Conservation (phyloP, 371 early-diverging fungal genomes). For the Haplosporangium sp. region DNA sequence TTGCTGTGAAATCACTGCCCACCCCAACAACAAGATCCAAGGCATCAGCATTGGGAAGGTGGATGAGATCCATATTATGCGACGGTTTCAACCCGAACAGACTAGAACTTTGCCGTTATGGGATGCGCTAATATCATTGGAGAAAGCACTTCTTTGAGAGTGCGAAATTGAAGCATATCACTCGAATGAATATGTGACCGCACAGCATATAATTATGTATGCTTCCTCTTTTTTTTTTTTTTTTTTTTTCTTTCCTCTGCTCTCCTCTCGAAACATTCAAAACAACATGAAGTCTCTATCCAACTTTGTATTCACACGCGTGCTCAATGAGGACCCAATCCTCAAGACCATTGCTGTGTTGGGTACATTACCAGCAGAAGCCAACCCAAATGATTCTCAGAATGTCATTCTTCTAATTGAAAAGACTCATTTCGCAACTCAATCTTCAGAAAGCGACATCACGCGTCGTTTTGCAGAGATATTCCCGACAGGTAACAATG, state of each 20-base stretch:
- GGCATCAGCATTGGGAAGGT: no score
- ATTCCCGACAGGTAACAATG: slow-evolving; percentile 61
- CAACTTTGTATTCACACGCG: slow-evolving; percentile 29
- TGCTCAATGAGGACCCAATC: slow-evolving; percentile 52
- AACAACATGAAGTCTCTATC: slow-evolving; percentile 35
- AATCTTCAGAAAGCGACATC: slow-evolving; percentile 53
- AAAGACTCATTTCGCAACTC: slow-evolving; percentile 63
- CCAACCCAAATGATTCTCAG: background rate
- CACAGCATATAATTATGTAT: background rate
- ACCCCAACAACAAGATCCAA: no score
- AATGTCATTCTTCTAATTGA: slow-evolving; percentile 62
- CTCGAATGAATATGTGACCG: no score
- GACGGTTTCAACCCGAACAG: no score
- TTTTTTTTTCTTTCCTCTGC: background rate
- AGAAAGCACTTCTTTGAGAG: no score
- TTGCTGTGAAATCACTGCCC: no score
- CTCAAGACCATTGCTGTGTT: slow-evolving; percentile 51
- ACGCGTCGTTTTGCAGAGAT: slow-evolving; percentile 47
- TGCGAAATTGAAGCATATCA: no score
- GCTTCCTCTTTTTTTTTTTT: no score
- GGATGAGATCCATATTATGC: no score
- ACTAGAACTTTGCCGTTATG: no score
- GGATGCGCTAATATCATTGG: no score
- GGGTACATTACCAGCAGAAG: slow-evolving; percentile 28
- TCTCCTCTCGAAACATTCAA: background rate